A percentile compares a stretch with the other conserved stretches of the same genome.
These are phyloP conservation scores for Komagataella populi DNA, from an alignment of 805 yeast genomes.

Conservation along the genomic window DNA sequence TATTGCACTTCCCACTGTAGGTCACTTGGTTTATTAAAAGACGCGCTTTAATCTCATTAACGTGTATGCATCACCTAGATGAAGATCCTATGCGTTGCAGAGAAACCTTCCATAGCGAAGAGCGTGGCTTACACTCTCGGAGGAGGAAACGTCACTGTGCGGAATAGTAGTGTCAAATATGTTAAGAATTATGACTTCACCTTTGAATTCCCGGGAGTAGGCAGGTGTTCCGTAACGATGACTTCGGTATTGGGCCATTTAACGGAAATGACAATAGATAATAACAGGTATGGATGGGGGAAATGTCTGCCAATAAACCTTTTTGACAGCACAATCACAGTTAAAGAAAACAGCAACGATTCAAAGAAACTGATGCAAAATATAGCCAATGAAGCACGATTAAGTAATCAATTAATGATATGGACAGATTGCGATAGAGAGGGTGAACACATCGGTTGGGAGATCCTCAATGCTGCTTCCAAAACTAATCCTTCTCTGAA, in stretches of 20 bases:
- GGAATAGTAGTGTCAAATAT: slow-evolving; percentile 42
- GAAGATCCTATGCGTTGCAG: slow-evolving; percentile 90
- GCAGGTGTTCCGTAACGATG: slow-evolving; percentile 71
- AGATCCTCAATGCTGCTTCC: slow-evolving; percentile 59
- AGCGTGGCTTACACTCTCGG: slow-evolving; percentile 65
- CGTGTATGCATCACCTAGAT: slow-evolving; percentile 16
- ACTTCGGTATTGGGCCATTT: slow-evolving; percentile 90
- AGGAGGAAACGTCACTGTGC: slow-evolving; percentile 44
- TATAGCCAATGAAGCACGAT: slow-evolving; percentile 50
- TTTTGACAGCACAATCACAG: slow-evolving; percentile 58
- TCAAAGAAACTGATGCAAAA: slow-evolving; percentile 40
- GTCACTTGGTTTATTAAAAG: background rate
- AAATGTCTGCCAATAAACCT: slow-evolving; percentile 47
- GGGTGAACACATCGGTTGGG: slow-evolving; percentile 88
- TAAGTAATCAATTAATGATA: slow-evolving; percentile 57
- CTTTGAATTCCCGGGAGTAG: slow-evolving; percentile 47
- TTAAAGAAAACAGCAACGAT: slow-evolving; percentile 19
- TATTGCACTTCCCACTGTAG: background rate
- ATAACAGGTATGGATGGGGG: slow-evolving; percentile 51
- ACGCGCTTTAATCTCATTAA: background rate
- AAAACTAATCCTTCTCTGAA: slow-evolving; percentile 32
- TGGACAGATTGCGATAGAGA: slow-evolving; percentile 99
- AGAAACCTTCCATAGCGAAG: slow-evolving; percentile 89
- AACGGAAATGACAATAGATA: slow-evolving; percentile 34
- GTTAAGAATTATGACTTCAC: slow-evolving; percentile 71